phyloP scores from a whole-genome alignment of 495 filamentous ascomycete genomes.

The Penicillium subrubescens region DNA sequence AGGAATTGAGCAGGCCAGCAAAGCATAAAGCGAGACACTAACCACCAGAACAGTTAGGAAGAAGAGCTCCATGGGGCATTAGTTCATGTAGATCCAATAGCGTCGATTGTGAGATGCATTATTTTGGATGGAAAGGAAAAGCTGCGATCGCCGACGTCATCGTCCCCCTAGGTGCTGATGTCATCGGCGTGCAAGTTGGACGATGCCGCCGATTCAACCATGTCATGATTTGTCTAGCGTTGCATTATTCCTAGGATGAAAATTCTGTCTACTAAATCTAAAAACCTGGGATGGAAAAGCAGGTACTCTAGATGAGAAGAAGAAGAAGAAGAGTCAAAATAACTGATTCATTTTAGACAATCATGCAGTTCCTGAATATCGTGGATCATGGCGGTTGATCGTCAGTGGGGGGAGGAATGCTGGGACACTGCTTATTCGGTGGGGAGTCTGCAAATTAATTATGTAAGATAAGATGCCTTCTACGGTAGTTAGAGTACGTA shows the following conservation, averaged over 20 bases:
- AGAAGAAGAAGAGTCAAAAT: neutral
- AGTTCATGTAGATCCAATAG: conserved; percentile 14
- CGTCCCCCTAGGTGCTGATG: conserved; percentile 20
- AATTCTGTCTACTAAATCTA: neutral
- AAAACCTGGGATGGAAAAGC: neutral
- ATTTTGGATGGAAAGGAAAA: neutral
- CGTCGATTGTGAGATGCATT: conserved; percentile 11
- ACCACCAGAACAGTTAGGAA: neutral
- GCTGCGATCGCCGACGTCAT: conserved; percentile 34
- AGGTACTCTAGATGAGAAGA: neutral
- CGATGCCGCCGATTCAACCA: conserved; percentile 16
- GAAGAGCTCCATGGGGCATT: conserved; percentile 10
- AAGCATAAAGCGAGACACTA: neutral
- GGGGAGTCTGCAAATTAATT: conserved; percentile 2
- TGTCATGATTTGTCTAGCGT: conserved; percentile 15
- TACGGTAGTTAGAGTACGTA: too few relatives aligned
- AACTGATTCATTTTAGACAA: neutral
- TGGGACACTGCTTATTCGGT: conserved; percentile 25
- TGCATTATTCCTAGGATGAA: neutral
- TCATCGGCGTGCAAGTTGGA: conserved; percentile 15
- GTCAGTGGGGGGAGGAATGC: conserved; percentile 21
- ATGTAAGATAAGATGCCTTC: neutral
- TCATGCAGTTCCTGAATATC: neutral
- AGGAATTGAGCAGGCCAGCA: neutral
- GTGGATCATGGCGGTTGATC: conserved; percentile 8